Conservation (phyloP, 768 basidiomycete genomes). For the Suillus luteus region DNA sequence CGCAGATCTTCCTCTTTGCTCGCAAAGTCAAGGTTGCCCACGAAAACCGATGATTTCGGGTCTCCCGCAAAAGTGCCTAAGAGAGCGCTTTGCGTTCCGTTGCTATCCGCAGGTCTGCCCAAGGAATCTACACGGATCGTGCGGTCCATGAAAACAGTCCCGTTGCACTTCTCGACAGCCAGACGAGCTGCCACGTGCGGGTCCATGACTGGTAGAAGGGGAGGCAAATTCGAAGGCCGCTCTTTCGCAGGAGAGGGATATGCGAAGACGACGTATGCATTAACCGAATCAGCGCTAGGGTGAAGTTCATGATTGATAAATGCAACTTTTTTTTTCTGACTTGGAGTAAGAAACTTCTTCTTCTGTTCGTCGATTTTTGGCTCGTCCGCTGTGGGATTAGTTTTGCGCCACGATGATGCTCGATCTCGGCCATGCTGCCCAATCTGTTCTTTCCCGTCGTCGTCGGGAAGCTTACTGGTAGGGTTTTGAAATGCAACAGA, state of each 20-base stretch:
- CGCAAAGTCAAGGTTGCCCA: constrained; percentile 92
- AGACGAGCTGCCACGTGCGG: constrained; percentile 69
- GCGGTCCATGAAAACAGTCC: constrained; percentile 72
- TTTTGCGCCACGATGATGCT: constrained; percentile 57
- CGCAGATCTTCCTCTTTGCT: constrained; percentile 89
- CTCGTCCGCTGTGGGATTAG: constrained; percentile 44
- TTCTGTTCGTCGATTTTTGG: constrained; percentile 50
- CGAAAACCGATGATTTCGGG: constrained; percentile 83
- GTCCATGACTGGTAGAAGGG: constrained; percentile 50
- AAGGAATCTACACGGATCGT: constrained; percentile 80
- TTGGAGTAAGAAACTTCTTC: constrained; percentile 68
- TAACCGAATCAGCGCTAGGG: constrained; percentile 68
- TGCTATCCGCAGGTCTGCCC: constrained; percentile 28
- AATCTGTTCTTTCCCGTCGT: constrained; percentile 30
- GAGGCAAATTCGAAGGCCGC: constrained; percentile 54
- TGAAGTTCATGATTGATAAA: constrained; percentile 95
- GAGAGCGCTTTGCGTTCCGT: constrained; percentile 25
- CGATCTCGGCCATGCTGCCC: constrained; percentile 58
- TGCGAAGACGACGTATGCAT: constrained; percentile 92
- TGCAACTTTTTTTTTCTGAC: constrained; percentile 90
- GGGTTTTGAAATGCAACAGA: constrained; percentile 89
- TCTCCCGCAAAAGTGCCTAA: constrained; percentile 45
- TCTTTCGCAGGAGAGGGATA: constrained; percentile 49
- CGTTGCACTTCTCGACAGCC: constrained; percentile 64
- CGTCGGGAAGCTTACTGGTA: constrained; percentile 59